phyloP scores from a whole-genome alignment of 768 basidiomycete species.

The Exidia glandulosa region DNA sequence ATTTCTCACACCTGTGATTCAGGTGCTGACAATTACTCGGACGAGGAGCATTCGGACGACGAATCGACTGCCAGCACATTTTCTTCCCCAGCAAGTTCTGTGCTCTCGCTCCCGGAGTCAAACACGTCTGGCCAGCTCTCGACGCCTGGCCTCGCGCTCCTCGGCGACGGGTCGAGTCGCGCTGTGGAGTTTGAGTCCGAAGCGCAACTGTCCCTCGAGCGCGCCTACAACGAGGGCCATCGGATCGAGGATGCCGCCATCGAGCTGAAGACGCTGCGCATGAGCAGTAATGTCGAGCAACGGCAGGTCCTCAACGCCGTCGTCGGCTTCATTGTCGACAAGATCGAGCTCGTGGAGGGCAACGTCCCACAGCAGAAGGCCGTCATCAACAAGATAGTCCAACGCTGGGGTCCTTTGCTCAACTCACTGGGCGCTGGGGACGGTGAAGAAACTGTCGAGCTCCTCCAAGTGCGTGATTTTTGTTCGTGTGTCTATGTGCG shows the following conservation, averaged over 20 bases:
- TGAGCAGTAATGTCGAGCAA: slow-evolving; percentile 90
- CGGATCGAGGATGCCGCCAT: slow-evolving; percentile 87
- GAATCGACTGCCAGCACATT: slow-evolving; percentile 26
- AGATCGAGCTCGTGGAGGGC: slow-evolving; percentile 50
- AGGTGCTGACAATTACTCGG: slow-evolving; percentile 39
- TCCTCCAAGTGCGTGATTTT: slow-evolving; percentile 53
- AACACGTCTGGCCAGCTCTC: slow-evolving; percentile 34
- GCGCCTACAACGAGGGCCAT: slow-evolving; percentile 87
- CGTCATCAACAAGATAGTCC: slow-evolving; percentile 52
- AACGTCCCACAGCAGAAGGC: slow-evolving; percentile 48
- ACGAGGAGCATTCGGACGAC: slow-evolving; percentile 20
- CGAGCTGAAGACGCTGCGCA: slow-evolving; percentile 90
- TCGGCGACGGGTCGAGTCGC: slow-evolving; percentile 20
- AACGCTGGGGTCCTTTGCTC: slow-evolving; percentile 76
- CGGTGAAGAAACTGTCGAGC: slow-evolving; percentile 64
- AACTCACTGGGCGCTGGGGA: slow-evolving; percentile 75
- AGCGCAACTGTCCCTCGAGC: slow-evolving; percentile 74
- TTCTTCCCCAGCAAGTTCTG: slow-evolving; percentile 7
- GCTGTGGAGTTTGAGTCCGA: slow-evolving; percentile 64
- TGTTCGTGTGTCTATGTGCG: slow-evolving; percentile 2
- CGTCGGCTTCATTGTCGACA: slow-evolving; percentile 70
- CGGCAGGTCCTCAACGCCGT: slow-evolving; percentile 80
- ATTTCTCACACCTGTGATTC: neutral
- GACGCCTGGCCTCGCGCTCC: slow-evolving; percentile 10
- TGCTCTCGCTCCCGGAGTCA: slow-evolving; percentile 22